Conservation (phyloP, 225 moss, liverwort and hornwort species). For the Takakia lepidozioides region DNA sequence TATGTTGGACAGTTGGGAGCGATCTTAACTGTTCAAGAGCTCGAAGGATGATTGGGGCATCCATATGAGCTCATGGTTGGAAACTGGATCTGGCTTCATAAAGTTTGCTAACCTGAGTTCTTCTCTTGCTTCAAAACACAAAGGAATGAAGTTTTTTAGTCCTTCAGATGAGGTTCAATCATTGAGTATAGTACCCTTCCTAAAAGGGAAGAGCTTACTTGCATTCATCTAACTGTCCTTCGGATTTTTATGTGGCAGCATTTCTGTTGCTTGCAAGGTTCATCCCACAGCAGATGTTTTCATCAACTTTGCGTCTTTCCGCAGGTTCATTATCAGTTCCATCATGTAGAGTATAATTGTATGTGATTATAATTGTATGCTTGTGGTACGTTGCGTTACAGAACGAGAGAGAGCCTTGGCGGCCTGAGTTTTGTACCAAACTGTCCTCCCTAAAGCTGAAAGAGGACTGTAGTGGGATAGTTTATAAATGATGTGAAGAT, state of each 20-base stretch:
- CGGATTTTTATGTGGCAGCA: slow-evolving; percentile 21
- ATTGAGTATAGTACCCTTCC: neutral
- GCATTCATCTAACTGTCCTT: neutral
- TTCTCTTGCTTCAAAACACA: too few species aligned
- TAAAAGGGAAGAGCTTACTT: neutral
- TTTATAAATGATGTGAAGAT: neutral
- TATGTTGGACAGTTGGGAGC: too few species aligned
- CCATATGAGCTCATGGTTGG: too few species aligned
- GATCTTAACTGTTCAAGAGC: too few species aligned
- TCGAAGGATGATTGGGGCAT: too few species aligned
- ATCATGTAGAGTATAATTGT: neutral
- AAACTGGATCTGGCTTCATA: neutral
- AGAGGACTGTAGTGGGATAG: slow-evolving; percentile 1
- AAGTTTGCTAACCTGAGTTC: neutral
- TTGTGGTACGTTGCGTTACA: neutral
- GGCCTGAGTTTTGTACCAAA: too few species aligned
- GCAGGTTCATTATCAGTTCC: slow-evolving; percentile 16
- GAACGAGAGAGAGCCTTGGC: too few species aligned
- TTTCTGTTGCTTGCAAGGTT: slow-evolving; percentile 62
- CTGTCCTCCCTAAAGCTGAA: too few species aligned
- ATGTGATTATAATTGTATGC: neutral
- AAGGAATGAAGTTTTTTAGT: neutral
- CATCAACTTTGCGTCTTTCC: slow-evolving; percentile 93
- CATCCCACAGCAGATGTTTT: slow-evolving; percentile 92
- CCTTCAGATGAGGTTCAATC: neutral